Conservation (phyloP, 805 yeast genomes). For the Ogataea zsoltii region DNA sequence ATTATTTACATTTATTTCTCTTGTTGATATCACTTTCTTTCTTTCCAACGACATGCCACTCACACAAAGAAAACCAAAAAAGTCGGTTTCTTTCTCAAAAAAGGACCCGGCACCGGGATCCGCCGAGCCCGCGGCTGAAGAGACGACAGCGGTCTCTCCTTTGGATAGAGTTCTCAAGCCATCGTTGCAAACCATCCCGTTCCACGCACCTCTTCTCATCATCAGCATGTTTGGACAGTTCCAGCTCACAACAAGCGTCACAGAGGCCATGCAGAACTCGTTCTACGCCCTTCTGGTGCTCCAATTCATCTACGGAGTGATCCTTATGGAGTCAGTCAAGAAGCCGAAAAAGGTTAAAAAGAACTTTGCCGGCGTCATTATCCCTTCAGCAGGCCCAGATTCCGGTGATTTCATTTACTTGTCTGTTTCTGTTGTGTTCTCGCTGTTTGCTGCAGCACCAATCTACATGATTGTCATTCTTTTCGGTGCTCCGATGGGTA, state of each 20-base stretch:
- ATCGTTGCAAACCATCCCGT: conserved; percentile 29
- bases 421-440: conserved; percentile 32
- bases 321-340: conserved; percentile 36
- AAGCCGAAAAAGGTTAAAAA: conserved; percentile 20
- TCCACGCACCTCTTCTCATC: conserved; percentile 29
- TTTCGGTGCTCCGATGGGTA: conserved; percentile 79
- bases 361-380: conserved; percentile 1
- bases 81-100: conserved; percentile 32
- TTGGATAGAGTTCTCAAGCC: conserved; percentile 2
- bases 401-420: conserved; percentile 29
- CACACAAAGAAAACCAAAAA: conserved; percentile 23
- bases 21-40: background rate
- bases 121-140: background rate
- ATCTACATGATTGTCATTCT: conserved; percentile 48
- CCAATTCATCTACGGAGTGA: conserved; percentile 38
- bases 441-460: conserved; percentile 40
- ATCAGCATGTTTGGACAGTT: conserved; percentile 34
- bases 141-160: background rate
- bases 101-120: conserved; percentile 1
- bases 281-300: conserved; percentile 34
- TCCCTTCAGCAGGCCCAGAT: conserved; percentile 8
- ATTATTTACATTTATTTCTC: background rate
- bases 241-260: conserved; percentile 32
- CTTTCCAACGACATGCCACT: conserved; percentile 4
- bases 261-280: conserved; percentile 27